Evolutionary conservation across 23 red algal species (phyloP), one percentile per base, ranked within the genome.

Genomic region (Gracilaria vermiculophylla): DNA sequence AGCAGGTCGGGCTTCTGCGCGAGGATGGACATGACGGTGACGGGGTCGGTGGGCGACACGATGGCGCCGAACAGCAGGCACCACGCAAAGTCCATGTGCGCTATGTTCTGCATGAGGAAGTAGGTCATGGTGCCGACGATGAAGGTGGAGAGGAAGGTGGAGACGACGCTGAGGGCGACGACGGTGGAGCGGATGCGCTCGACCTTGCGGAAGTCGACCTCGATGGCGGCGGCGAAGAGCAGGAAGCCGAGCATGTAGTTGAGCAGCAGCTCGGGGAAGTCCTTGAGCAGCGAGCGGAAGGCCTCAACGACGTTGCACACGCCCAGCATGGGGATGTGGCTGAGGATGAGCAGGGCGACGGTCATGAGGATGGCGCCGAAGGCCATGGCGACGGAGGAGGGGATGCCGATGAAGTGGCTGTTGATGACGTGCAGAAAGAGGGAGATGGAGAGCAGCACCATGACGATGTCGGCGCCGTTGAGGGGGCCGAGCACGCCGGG

Each of bases 41-140:
- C 96, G 9, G 96, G 92, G 83, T 98, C 96, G 25, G 96, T 98
- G 34, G 96, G 96, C 9, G 96, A 98, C 5, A 98, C 92, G 55
- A 98, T 95, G 2, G 96, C 93, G 67, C 96, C 96, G 54, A 95
- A 98, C 5, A 98, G 83, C 24, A 98, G 83, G 42, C 92, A 94
- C 75, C 89, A 88, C 27, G 92, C 79, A 82, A 98, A 95, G 41
- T 87, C 75, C 83, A 98, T 78, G 20, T 94, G 85, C 20, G 76
- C 62, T 25, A 91, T 80, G 67, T 80, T 72, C 24, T 61, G 62
- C 75, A 92, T 80, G 62, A 95, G 80, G 34, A 83, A 77, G 56
- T 88, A 92, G 61, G 93, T 95, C 23, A 98, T 88, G 29, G 89
- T 80, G 62, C 81, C 73, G 23, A 95, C 92, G 21, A 95, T 82